Conservation (phyloP, 768 basidiomycete species). For the Trametes cubensis region DNA sequence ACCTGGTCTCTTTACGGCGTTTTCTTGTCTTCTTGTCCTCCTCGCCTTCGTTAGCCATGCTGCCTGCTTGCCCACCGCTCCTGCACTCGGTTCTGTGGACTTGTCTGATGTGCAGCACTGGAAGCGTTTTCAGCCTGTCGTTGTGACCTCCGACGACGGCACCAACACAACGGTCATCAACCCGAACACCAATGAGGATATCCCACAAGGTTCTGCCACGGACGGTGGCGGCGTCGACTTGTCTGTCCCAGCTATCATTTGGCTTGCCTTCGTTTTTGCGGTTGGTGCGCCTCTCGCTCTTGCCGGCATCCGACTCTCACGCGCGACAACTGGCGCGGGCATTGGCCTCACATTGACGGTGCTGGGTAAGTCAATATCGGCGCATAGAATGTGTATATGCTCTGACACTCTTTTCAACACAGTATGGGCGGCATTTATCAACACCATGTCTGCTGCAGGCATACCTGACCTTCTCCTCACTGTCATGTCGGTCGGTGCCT, state of each 20-base stretch:
- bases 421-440: constrained; percentile 70
- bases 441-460: constrained; percentile 51
- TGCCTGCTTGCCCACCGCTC: constrained; percentile 13
- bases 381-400: neutral
- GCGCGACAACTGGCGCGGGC: constrained; percentile 56
- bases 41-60: constrained; percentile 13
- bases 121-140: constrained; percentile 18
- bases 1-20: constrained; percentile 8
- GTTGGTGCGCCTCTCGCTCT: constrained; percentile 58
- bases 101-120: neutral
- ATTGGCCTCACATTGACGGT: constrained; percentile 54
- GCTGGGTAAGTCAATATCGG: constrained; percentile 31
- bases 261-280: constrained; percentile 56
- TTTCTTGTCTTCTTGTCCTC: constrained; percentile 21
- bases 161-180: constrained; percentile 46
- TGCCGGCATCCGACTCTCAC: constrained; percentile 59
- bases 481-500: constrained; percentile 51
- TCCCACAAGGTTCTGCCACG: constrained; percentile 57
- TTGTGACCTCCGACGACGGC: constrained; percentile 36
- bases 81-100: neutral
- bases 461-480: constrained; percentile 56
- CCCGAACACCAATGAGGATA: constrained; percentile 42
- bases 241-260: constrained; percentile 50
- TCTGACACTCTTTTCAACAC: neutral
- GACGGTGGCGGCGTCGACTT: constrained; percentile 61